Evolutionary conservation across 192 early-diverging fungal genomes (phyloP).

Genomic region (Umbelopsis ramanniana): DNA sequence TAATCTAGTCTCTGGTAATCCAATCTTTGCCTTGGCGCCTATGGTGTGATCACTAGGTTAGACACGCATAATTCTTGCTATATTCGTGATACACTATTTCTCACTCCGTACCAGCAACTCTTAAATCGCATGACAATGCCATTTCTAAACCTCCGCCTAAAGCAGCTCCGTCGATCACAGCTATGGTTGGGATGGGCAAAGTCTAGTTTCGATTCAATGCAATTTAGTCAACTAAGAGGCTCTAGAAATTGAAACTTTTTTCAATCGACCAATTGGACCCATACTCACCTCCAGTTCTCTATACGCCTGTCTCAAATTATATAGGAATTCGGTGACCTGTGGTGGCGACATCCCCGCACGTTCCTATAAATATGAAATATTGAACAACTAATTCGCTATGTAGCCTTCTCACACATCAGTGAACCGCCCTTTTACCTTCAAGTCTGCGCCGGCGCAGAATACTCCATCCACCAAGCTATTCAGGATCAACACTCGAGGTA

Average conservation of each 20-base stretch:
- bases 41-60: background rate
- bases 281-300: constrained; percentile 74
- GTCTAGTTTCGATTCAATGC: constrained; percentile 43
- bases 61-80: background rate
- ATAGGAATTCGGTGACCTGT: constrained; percentile 85
- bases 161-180: constrained; percentile 91
- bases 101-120: constrained; percentile 70
- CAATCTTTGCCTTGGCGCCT: constrained; percentile 73
- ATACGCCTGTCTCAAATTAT: constrained; percentile 76
- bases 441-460: constrained; percentile 95
- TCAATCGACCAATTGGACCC: too few species aligned
- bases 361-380: constrained; percentile 54
- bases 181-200: constrained; percentile 91
- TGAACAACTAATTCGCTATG: background rate
- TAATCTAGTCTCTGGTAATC: constrained; percentile 89
- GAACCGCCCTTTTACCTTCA: constrained; percentile 63
- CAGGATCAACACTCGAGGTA: constrained; percentile 77
- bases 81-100: background rate
- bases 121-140: constrained; percentile 87
- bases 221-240: background rate
- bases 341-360: constrained; percentile 74
- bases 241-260: background rate
- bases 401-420: background rate
- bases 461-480: constrained; percentile 77
- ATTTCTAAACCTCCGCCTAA: constrained; percentile 94